Percentiles rank a stretch among this genome's conserved stretches.
Evolutionary conservation across 768 basidiomycete genomes (phyloP).

Genomic region (Tulasnella sp.): DNA sequence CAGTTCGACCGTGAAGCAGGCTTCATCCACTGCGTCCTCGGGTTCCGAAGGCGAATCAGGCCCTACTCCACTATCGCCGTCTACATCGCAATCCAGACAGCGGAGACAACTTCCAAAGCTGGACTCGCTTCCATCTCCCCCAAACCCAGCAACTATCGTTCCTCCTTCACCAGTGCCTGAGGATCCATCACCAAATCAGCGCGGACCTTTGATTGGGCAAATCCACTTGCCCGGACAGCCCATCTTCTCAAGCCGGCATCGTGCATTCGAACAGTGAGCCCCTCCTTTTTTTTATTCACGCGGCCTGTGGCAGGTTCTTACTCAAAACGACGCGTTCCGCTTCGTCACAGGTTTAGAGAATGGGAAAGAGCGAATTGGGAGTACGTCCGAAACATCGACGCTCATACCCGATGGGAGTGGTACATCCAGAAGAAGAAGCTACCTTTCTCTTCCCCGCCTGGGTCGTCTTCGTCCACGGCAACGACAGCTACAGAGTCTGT

Average conservation of each 20-base stretch:
- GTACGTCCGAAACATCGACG: background rate
- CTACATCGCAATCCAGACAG: background rate
- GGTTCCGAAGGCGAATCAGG: background rate
- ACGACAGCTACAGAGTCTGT: too few species aligned
- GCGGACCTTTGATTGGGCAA: background rate
- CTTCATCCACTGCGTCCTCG: background rate
- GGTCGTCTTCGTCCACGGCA: background rate
- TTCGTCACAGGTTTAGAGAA: background rate
- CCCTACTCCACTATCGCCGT: background rate
- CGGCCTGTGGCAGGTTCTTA: too few species aligned
- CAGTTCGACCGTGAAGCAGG: background rate
- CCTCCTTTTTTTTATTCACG: background rate
- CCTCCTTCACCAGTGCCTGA: background rate
- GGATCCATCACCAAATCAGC: background rate
- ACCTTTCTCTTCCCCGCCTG: background rate
- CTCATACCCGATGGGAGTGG: background rate
- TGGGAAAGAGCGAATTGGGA: background rate
- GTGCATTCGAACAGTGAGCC: background rate
- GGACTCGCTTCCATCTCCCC: background rate
- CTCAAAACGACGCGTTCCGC: too few species aligned
- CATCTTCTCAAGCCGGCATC: background rate
- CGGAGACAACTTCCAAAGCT: background rate
- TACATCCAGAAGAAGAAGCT: background rate
- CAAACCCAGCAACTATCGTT: background rate
- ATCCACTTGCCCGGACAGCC: background rate